Base-by-base conservation (phyloP, 805 yeast genomes). In the Wickerhamiella sergipiensis region DNA sequence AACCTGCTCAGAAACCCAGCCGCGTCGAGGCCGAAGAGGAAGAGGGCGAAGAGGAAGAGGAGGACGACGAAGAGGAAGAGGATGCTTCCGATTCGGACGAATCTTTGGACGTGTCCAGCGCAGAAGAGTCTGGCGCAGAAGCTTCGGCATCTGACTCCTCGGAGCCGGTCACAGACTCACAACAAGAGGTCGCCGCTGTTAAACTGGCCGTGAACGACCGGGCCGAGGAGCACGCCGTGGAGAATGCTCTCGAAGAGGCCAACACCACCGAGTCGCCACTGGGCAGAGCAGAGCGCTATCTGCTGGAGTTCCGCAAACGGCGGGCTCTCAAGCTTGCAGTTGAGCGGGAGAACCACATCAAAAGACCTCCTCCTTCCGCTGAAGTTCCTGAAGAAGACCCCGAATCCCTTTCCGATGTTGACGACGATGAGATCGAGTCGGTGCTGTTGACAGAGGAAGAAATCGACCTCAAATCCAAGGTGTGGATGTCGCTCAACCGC, bases 401-500 rank as follows among this genome's bases (percentile, higher is more conserved):
- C 1, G 82, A 76, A 1, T 71, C 79, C 47, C 71, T 83, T 45
- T 79, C 80, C 8, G 95, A 87, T 59, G 83, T 83, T 5, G 94
- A 85, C 57, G 97, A 88, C 61, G 90, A 80, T 13, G 95, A 87
- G 57, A 71, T 86, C 12, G 79, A 78, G 4, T 67, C 70, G 0
- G 72, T 80, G 33, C 61, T 85, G 43, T 70, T 92, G 46, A 73
- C 77, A 2, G 80, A 75, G 50, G 87, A 81, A 48, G 96, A 89
- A 55, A 74, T 81, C 10, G 73, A 69, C 51, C 63, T 82, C 55
- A 92, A 90, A 64, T 89, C 87, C 57, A 74, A 83, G 53, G 78
- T 89, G 2, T 92, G 98, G 97, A 80, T 84, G 50, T 89, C 92
- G 2, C 72, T 86, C 40, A 89, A 94, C 65, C 85, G 84, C 53